Evolutionary conservation across 2,329 filamentous ascomycete species (phyloP), one percentile per base, ranked within the genome.

Genomic region (Pseudopithomyces maydicus): DNA sequence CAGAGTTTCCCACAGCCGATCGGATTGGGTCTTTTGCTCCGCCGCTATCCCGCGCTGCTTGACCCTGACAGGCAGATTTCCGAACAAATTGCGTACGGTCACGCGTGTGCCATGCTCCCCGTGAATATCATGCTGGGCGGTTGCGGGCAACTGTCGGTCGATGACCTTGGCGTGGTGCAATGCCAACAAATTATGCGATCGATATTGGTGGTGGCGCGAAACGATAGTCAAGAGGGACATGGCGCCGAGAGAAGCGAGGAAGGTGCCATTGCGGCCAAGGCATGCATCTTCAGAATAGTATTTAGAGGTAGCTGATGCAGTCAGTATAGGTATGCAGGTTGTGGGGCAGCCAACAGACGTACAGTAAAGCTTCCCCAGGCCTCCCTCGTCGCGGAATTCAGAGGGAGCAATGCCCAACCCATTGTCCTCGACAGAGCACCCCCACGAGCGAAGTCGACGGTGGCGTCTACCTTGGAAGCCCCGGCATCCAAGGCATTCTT

Each of bases 51-150:
- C 85, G 60, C 92, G 85, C 65, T 92, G 90, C 71, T 95, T 96
- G 23, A 96, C 88, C 14, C 94, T 87, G 12, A 97, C 94, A 0
- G 94, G 92, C 85, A 97, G 91, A 56, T 88, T 90, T 0, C 93
- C 92, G 75, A 97, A 98, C 1, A 97, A 79, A 72, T 97, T 88
- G 54, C 88, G 85, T 6, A 96, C 89, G 0, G 83, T 83, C 1
- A 94, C 87, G 26, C 86, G 84, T 0, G 93, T 97, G 4, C 94
- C 94, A 77, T 91, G 86, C 19, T 79, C 73, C 54, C 82, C 83
- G 35, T 76, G 78, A 8, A 81, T 66, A 46, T 82, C 79, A 44
- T 90, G 84, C 47, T 87, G 83, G 7, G 81, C 74, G 11, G 82
- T 79, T 5, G 86, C 84, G 6, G 90, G 89, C 1, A 81, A 77